These are phyloP conservation scores for Jamesozyma gamospora DNA, from an alignment of 805 yeast species.

Conservation along the genomic window DNA sequence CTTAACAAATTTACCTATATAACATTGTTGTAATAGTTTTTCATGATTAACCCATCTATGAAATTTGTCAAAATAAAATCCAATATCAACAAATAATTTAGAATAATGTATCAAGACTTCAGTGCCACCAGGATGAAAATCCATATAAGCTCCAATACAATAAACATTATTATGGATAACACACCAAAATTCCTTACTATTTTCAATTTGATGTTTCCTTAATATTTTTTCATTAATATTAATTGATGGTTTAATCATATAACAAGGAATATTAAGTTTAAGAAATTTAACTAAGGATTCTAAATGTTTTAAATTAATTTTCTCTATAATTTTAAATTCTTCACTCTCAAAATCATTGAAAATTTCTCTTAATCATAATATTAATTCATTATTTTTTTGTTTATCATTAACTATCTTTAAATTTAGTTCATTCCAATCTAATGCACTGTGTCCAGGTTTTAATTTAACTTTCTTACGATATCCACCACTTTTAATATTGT, in stretches of 20 bases:
- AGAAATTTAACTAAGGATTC: slow-evolving; percentile 2
- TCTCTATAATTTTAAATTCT: slow-evolving; percentile 6
- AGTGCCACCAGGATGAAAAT: slow-evolving; percentile 90
- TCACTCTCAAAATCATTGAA: slow-evolving; percentile 1
- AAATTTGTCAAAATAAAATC: slow-evolving; percentile 60
- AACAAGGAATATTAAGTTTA: slow-evolving; percentile 2
- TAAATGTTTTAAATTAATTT: slow-evolving; percentile 8
- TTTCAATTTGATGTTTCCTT: slow-evolving; percentile 40
- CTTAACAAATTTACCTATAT: slow-evolving; percentile 46
- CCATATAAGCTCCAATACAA: slow-evolving; percentile 73
- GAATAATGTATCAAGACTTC: slow-evolving; percentile 56
- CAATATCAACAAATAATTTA: slow-evolving; percentile 73
- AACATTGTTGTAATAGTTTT: slow-evolving; percentile 65
- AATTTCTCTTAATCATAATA: background rate
- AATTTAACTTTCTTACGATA: slow-evolving; percentile 27
- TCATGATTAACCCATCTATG: slow-evolving; percentile 81
- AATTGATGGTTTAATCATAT: slow-evolving; percentile 33
- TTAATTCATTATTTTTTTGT: slow-evolving; percentile 10
- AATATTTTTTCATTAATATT: slow-evolving; percentile 50
- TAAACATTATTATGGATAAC: slow-evolving; percentile 70
- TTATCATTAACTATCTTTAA: slow-evolving; percentile 6
- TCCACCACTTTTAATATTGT: slow-evolving; percentile 6
- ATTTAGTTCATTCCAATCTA: slow-evolving; percentile 25
- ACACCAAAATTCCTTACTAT: slow-evolving; percentile 79
- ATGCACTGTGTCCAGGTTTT: slow-evolving; percentile 28